Evolutionary conservation across 495 filamentous ascomycete species (phyloP), one percentile per base, ranked within the genome.

Genomic region (Durotheca rogersii): DNA sequence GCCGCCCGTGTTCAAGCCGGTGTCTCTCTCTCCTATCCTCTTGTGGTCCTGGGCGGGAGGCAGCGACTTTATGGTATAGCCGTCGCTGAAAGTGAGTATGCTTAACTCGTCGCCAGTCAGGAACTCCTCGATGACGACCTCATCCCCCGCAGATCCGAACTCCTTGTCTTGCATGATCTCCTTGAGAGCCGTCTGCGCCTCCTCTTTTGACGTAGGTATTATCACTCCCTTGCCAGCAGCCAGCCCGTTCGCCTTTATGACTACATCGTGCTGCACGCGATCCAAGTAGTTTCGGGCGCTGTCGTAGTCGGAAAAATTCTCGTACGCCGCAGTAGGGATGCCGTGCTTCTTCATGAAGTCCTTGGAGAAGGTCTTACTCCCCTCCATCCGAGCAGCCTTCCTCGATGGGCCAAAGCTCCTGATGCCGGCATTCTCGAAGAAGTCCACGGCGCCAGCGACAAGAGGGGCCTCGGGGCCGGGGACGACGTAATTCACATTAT

Each of bases 21-120:
- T 78, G 61, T 98, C 93, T 41, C 88, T 89, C 61, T 98, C 94
- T 42, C 85, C 87, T 40, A 95, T 87, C 38, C 87, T 81, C 77
- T 98, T 98, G 73, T 97, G 93, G 65, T 98, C 93, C 63, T 98
- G 93, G 7, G 93, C 93, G 1, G 94, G 82, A 29, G 90, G 90
- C n/a, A 96, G 77, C 7, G 85, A 87, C 59, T 78, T 79, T 55
- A 95, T 86, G 2, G 86, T 89, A 58, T 86, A 87, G 18, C 93
- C 93, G 62, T 98, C 93, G 58, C 83, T 85, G 74, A 98, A 95
- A 16, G 85, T 87, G 40, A 98, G 69, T 48, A 98, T 86, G 65
- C 87, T 92, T 57, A 98, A 69, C 70, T 98, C 93, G 34, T 98
- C 89, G 35, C 93, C 93, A 57, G 86, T 84, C 34, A 98, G 71